Evolutionary conservation across 2,329 filamentous ascomycete species (phyloP).

Genomic region (Aspergillus sp.): DNA sequence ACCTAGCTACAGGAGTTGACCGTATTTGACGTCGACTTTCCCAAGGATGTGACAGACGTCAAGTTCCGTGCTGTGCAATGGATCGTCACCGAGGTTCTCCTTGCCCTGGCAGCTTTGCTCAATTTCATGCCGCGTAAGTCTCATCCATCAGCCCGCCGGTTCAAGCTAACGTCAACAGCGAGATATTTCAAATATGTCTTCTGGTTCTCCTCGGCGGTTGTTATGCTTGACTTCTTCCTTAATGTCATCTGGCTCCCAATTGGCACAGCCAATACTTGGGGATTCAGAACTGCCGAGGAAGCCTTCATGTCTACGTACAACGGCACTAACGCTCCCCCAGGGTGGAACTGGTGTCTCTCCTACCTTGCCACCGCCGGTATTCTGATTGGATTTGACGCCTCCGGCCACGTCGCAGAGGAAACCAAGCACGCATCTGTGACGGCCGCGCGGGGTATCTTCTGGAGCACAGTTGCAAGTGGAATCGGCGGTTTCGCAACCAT

Average conservation of each 20-base stretch:
- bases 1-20: slow-evolving; percentile 49
- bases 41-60: slow-evolving; percentile 52
- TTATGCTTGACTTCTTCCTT: slow-evolving; percentile 58
- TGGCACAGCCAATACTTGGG: slow-evolving; percentile 54
- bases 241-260: slow-evolving; percentile 64
- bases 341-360: slow-evolving; percentile 64
- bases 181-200: slow-evolving; percentile 44
- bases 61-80: slow-evolving; percentile 63
- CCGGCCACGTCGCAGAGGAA: slow-evolving; percentile 61
- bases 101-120: slow-evolving; percentile 51
- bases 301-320: slow-evolving; percentile 64
- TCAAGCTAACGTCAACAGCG: slow-evolving; percentile 27
- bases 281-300: slow-evolving; percentile 59
- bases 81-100: slow-evolving; percentile 56
- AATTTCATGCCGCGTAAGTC: slow-evolving; percentile 53
- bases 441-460: slow-evolving; percentile 62
- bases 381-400: slow-evolving; percentile 62
- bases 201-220: slow-evolving; percentile 37
- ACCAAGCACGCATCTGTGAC: slow-evolving; percentile 53
- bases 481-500: slow-evolving; percentile 57
- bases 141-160: rapidly evolving
- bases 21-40: slow-evolving; percentile 57
- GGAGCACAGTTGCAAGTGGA: slow-evolving; percentile 58
- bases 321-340: slow-evolving; percentile 54
- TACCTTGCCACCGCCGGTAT: slow-evolving; percentile 62